Evolutionary conservation across 805 yeast species (phyloP).

Genomic region (Candida sonorensis): DNA sequence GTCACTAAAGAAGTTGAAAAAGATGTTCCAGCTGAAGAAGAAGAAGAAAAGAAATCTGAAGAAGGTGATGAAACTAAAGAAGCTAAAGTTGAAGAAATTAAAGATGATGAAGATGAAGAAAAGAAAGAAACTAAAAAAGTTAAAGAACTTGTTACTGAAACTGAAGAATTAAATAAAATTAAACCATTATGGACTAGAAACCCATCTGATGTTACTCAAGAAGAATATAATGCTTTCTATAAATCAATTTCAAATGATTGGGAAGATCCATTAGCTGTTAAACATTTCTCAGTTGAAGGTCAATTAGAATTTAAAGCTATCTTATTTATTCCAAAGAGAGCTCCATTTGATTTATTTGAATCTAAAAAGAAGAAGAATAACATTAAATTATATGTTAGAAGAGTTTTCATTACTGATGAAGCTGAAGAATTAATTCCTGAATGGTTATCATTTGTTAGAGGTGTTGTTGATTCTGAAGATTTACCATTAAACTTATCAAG

Average conservation of each 20-base stretch:
- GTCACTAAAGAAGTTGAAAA: conserved; percentile 98
- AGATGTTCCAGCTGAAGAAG: conserved; percentile 86
- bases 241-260: conserved; percentile 99
- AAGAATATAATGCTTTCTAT: conserved; percentile 98
- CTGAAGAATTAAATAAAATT: conserved; percentile 97
- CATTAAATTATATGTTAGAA: conserved; percentile 97
- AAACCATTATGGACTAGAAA: conserved; percentile 99
- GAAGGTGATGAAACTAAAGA: conserved; percentile 45
- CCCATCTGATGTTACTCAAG: conserved; percentile 96
- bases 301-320: conserved; percentile 99
- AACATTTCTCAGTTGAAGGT: conserved; percentile 99
- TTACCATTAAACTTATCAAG: conserved; percentile 99
- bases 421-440: conserved; percentile 99
- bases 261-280: conserved; percentile 99
- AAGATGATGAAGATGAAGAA: conserved; percentile 61
- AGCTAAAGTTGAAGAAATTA: conserved; percentile 71
- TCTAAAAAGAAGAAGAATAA: conserved; percentile 98
- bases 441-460: conserved; percentile 95
- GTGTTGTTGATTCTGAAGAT: conserved; percentile 99
- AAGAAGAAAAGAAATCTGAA: conserved; percentile 45
- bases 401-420: conserved; percentile 99
- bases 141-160: conserved; percentile 89
- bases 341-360: conserved; percentile 98
- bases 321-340: conserved; percentile 96
- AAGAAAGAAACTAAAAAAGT: conserved; percentile 79